A percentile compares a stretch with the other conserved stretches of the same genome.
These are phyloP conservation scores for Ziziphus jujuba DNA, from an alignment of 306 rosid genomes.

Conservation along the genomic window DNA sequence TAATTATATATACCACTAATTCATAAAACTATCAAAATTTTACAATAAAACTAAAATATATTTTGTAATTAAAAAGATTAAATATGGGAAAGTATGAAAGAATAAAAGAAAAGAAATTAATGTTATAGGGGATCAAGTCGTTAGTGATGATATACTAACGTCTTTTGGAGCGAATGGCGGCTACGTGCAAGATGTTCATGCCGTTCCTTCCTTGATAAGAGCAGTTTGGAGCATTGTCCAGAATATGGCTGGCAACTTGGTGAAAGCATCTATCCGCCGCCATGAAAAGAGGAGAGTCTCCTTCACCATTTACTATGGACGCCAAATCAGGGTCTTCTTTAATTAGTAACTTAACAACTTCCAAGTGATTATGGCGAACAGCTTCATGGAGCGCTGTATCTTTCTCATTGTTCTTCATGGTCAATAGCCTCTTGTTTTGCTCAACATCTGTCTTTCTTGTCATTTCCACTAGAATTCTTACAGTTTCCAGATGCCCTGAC, in stretches of 20 bases:
- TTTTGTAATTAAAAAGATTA: too few species aligned
- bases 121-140: too few species aligned
- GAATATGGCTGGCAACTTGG: neutral
- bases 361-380: neutral
- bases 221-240: neutral
- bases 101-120: too few species aligned
- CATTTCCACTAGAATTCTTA: neutral
- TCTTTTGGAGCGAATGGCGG: neutral
- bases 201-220: conserved; percentile 5
- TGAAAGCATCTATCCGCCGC: neutral
- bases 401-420: neutral
- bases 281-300: conserved; percentile 7
- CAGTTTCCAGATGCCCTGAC: neutral
- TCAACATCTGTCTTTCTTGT: neutral
- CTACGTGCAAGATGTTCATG: conserved; percentile 13
- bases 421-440: neutral
- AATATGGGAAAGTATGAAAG: too few species aligned
- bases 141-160: too few species aligned
- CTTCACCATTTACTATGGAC: neutral
- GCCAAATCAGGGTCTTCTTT: neutral
- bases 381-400: conserved; percentile 22
- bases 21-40: too few species aligned
- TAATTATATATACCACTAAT: too few species aligned
- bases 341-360: neutral
- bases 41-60: too few species aligned